Base-by-base conservation (phyloP, 2,329 filamentous ascomycete genomes). In the Lojkania enalia region DNA sequence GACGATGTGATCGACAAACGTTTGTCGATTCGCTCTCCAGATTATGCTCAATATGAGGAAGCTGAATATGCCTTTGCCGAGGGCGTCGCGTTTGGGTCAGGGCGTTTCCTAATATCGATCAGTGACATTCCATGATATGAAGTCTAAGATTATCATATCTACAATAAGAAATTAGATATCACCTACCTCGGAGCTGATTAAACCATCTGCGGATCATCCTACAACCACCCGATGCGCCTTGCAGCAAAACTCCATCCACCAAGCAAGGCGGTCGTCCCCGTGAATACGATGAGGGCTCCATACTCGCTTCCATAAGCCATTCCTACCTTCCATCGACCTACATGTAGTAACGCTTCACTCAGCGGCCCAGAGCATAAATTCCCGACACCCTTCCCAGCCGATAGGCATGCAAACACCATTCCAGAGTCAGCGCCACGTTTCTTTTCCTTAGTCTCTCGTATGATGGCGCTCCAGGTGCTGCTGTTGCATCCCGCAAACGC, bases 351-450 rank as follows among this genome's bases (percentile, higher is more conserved):
- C 12, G 63, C 70, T 55, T 79, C 77, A 36, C 76, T 79, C 31
- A 81, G 57, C 0, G 78, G 78, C 2, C 78, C 78, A 46, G 70
- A 74, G 7, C 74, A 70, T 7, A 81, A 62, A 56, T 74, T 77
- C 3, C 78, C 77, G 15, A 80, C 69, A 0, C 78, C 78, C 33
- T 76, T 74, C 0, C 77, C 77, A 6, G 73, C 73, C 7, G 71
- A 71, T 41, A 80, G 63, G 12, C 74, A 67, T 0, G 71, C 72
- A 44, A 80, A 76, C 1, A 79, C 68, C 49, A 80, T 73, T 0
- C 75, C 73, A 3, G 73, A 63, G 32, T 80, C 77, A n/a, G 63
- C 62, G 9, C 56, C 53, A 23, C 44, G 49, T 13, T 70, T 63
- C 35, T 63, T 66, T 29, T 63, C 58, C 39, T 66, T 61, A 3